Evolutionary conservation across 257 asterid genomes (phyloP).

Genomic region (Gardenia jasminoides): DNA sequence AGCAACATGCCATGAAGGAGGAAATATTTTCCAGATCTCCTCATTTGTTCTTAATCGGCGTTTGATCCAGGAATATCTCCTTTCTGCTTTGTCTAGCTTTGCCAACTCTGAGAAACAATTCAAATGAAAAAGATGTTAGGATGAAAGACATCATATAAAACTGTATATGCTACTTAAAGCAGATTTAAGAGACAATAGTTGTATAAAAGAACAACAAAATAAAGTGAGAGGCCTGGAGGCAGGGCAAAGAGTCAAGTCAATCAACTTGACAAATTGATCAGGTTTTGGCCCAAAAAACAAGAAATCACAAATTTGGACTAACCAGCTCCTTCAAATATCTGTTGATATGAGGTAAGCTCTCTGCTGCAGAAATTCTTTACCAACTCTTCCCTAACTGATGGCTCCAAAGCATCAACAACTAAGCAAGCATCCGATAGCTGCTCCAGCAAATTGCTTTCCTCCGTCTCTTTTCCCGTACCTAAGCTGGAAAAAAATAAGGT

Average conservation of each 20-base stretch:
- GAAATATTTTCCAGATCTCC: slow-evolving; percentile 94
- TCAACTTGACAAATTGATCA: background rate
- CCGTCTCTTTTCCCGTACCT: slow-evolving; percentile 96
- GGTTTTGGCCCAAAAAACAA: background rate
- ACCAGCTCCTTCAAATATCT: slow-evolving; percentile 99
- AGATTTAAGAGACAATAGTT: background rate
- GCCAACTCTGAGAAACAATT: slow-evolving; percentile 63
- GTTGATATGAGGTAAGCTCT: slow-evolving; percentile 94
- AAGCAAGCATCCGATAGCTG: slow-evolving; percentile 94
- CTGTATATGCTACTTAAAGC: slow-evolving; percentile 15
- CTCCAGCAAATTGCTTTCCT: slow-evolving; percentile 81
- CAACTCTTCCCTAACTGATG: slow-evolving; percentile 95
- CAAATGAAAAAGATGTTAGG: slow-evolving; percentile 21
- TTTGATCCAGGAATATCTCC: slow-evolving; percentile 97
- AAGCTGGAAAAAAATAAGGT: slow-evolving; percentile 50
- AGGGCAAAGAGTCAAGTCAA: background rate
- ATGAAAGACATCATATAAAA: slow-evolving; percentile 23
- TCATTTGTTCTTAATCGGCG: slow-evolving; percentile 90
- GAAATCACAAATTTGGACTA: slow-evolving; percentile 23
- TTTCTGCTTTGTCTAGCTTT: slow-evolving; percentile 88
- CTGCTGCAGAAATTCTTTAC: slow-evolving; percentile 84
- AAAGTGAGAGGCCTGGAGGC: background rate
- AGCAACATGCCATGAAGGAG: slow-evolving; percentile 87
- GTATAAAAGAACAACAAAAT: background rate
- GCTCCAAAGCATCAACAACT: slow-evolving; percentile 98